phyloP scores from a whole-genome alignment of 1,284 basidiomycete species.

The Gymnopus androsaceus region DNA sequence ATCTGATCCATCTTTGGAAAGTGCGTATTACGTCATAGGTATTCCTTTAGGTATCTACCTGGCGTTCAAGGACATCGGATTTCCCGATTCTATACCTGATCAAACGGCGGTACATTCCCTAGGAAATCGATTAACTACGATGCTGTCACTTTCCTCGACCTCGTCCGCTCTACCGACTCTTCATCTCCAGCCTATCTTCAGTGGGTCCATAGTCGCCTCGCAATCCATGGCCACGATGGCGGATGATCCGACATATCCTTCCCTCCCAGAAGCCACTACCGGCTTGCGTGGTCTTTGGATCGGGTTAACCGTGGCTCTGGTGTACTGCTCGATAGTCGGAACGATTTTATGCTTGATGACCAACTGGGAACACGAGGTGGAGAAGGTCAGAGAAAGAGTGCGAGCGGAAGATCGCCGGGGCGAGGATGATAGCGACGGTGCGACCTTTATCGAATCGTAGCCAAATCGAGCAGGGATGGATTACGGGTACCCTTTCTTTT shows the following conservation, averaged over 20 bases:
- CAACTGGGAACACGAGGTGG: conserved; percentile 66
- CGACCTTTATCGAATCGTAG: not conserved
- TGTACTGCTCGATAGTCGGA: conserved; percentile 53
- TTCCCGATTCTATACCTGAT: conserved; percentile 2
- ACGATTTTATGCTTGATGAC: conserved; percentile 52
- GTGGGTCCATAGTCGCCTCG: not conserved
- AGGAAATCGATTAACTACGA: not conserved
- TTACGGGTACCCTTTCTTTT: too few species aligned
- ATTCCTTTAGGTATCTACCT: conserved; percentile 68
- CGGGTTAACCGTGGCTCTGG: conserved; percentile 62
- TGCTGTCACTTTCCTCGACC: not conserved
- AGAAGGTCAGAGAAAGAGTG: conserved; percentile 56
- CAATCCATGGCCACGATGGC: not conserved
- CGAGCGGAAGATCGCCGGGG: not conserved
- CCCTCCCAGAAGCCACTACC: conserved; percentile 29
- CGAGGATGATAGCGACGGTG: too few species aligned
- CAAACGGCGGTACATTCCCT: not conserved
- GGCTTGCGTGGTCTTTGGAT: conserved; percentile 67
- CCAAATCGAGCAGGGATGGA: not conserved
- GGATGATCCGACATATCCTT: conserved; percentile 3
- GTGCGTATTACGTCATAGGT: conserved; percentile 66
- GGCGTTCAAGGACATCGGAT: conserved; percentile 46
- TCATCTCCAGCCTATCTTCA: not conserved
- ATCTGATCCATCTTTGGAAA: not conserved
- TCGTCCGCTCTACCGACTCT: not conserved